Evolutionary conservation across 2,329 filamentous ascomycete genomes (phyloP).

Genomic region (Fusarium foetens): DNA sequence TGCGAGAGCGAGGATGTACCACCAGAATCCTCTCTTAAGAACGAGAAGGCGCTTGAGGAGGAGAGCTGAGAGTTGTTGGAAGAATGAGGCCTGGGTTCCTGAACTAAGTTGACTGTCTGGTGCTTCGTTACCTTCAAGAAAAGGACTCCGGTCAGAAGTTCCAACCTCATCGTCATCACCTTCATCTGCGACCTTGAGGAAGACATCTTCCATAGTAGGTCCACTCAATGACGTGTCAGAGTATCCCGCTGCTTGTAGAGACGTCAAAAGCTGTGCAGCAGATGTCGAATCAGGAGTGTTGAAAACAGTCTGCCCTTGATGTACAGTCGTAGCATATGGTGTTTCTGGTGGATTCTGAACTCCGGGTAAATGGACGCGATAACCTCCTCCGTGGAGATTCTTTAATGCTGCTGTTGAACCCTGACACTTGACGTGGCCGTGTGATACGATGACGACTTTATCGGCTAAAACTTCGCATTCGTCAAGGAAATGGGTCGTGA

Average conservation of each 20-base stretch:
- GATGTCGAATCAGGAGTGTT: conserved; percentile 4
- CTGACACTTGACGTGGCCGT: conserved; percentile 3
- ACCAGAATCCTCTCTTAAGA: background rate
- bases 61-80: background rate
- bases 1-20: background rate
- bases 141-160: background rate
- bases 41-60: background rate
- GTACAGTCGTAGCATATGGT: background rate
- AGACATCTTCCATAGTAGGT: conserved; percentile 21
- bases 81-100: background rate
- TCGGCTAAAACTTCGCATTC: conserved; percentile 86
- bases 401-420: conserved; percentile 14
- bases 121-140: background rate
- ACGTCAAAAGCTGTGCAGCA: background rate
- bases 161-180: background rate
- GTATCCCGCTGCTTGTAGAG: background rate
- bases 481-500: conserved; percentile 89
- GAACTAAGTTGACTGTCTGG: background rate
- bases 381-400: conserved; percentile 3
- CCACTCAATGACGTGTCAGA: conserved; percentile 7
- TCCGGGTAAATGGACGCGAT: background rate
- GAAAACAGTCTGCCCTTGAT: conserved; percentile 6
- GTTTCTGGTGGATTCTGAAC: background rate
- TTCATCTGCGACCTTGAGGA: conserved; percentile 15
- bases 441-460: conserved; percentile 51